Evolutionary conservation across 2,329 filamentous ascomycete species (phyloP), one percentile per base, ranked within the genome.

Genomic region (Aspergillus jensenii): DNA sequence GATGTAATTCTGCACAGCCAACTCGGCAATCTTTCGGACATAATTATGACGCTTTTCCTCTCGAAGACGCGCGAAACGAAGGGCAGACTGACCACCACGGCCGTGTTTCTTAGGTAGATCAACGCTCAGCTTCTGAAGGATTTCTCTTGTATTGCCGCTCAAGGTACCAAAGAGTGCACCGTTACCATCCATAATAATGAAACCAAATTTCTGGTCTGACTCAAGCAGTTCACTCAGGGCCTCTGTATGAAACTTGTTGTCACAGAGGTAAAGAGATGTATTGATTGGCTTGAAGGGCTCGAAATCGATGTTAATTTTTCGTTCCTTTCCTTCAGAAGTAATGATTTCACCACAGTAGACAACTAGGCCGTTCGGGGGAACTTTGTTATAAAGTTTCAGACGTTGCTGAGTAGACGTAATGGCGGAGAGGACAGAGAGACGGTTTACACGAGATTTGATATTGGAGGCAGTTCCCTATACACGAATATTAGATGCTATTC

Each of bases 331-430:
- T 82, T 99, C 95, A 31, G 88, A 89, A 56, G 95, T 99, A 82
- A 99, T 89, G 76, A 99, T 98, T 97, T 99, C 95, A 88, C 95
- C 95, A 78, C 95, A 99, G 85, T 99, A 99, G 67, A 99, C 90
- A 65, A 99, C 95, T 66, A 99, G 83, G 60, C 95, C 95, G 79
- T 99, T 99, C 50, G 95, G 91, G 33, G 96, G 95, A 57, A 99
- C 95, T 80, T 98, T 98, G 81, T 93, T 96, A 83, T 99, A 99
- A 49, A 99, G 85, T 86, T 99, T 99, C 66, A 99, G 87, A 77
- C 95, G 90, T 82, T 99, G 95, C 81, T 99, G 96, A 69, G 95
- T 99, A 62, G 95, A 99, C 53, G 95, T 99, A 72, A 99, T 99
- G 76, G 95, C 95, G 39, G 93, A 98, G 68, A 99, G 83, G 68